Percentiles rank a stretch among this genome's conserved stretches.
Conservation (phyloP, 805 yeast species). For the Metschnikowia noctiluminum region DNA sequence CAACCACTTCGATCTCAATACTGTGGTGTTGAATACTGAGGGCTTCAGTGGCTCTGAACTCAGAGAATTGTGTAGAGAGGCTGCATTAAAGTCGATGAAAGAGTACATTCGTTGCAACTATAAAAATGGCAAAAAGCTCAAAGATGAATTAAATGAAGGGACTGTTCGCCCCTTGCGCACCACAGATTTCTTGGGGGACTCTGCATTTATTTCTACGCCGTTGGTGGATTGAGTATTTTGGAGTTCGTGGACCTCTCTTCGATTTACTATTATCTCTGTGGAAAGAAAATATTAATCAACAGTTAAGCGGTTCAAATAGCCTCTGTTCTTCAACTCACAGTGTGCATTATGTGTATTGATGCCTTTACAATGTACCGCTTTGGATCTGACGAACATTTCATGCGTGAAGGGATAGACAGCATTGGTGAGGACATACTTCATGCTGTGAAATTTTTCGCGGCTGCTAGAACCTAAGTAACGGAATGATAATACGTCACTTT, state of each 20-base stretch:
- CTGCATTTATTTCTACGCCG: constrained; percentile 11
- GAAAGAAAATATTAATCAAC: background rate
- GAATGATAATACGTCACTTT: too few relatives aligned
- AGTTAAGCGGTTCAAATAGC: too few relatives aligned
- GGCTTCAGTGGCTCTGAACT: constrained; percentile 87
- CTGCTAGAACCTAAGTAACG: too few relatives aligned
- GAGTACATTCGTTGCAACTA: constrained; percentile 71
- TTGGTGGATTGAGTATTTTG: constrained; percentile 11
- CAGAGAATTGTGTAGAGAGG: constrained; percentile 88
- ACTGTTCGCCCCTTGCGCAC: constrained; percentile 62
- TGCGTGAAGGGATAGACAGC: too few relatives aligned
- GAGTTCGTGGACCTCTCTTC: background rate
- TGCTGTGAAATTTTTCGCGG: too few relatives aligned
- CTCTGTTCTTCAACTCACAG: too few relatives aligned
- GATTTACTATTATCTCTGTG: too few relatives aligned
- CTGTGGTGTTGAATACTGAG: constrained; percentile 58
- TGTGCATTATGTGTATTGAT: too few relatives aligned
- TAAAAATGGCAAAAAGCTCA: constrained; percentile 26
- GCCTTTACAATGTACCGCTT: too few relatives aligned
- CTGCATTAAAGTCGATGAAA: constrained; percentile 84
- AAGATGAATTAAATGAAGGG: constrained; percentile 30
- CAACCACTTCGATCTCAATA: constrained; percentile 52
- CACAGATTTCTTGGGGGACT: constrained; percentile 53
- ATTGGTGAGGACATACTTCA: too few relatives aligned
- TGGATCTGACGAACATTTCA: too few relatives aligned